A percentile compares a stretch with the other conserved stretches of the same genome.
Evolutionary conservation across 345 rosid species (phyloP).

Genomic region (Cardamine chenopodiifolia): DNA sequence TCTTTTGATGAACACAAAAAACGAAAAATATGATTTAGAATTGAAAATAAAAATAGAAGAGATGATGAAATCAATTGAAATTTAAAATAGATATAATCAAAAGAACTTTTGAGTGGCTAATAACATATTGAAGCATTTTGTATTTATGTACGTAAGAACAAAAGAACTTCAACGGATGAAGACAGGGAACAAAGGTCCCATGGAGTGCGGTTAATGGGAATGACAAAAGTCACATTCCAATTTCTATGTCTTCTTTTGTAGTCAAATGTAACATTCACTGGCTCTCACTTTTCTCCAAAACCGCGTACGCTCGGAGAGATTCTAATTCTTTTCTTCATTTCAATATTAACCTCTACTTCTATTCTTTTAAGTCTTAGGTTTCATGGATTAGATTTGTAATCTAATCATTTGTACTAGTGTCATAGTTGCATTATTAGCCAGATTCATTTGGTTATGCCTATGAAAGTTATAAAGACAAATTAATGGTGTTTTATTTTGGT

Average conservation of each 20-base stretch:
- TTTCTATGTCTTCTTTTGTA: background rate
- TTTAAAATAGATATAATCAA: background rate
- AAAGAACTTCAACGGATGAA: constrained; percentile 16
- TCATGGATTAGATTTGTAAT: background rate
- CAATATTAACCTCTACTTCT: background rate
- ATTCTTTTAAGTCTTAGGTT: background rate
- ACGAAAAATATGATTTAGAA: background rate
- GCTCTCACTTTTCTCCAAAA: constrained; percentile 30
- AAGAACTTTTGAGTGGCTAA: background rate
- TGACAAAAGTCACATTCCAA: constrained; percentile 27
- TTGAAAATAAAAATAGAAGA: background rate
- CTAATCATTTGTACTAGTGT: background rate
- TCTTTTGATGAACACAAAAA: background rate
- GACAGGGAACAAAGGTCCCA: constrained; percentile 45
- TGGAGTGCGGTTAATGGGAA: constrained; percentile 36
- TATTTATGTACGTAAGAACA: constrained; percentile 20
- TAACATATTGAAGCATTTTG: constrained; percentile 9
- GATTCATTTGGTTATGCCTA: background rate
- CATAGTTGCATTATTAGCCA: background rate
- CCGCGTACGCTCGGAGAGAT: constrained; percentile 21
- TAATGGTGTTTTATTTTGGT: background rate
- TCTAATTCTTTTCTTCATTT: background rate
- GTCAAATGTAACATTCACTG: constrained; percentile 37
- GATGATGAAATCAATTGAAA: background rate
- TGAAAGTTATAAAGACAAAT: background rate